Base-by-base conservation (phyloP, 2,329 filamentous ascomycete species). In the Verticillium longisporum region DNA sequence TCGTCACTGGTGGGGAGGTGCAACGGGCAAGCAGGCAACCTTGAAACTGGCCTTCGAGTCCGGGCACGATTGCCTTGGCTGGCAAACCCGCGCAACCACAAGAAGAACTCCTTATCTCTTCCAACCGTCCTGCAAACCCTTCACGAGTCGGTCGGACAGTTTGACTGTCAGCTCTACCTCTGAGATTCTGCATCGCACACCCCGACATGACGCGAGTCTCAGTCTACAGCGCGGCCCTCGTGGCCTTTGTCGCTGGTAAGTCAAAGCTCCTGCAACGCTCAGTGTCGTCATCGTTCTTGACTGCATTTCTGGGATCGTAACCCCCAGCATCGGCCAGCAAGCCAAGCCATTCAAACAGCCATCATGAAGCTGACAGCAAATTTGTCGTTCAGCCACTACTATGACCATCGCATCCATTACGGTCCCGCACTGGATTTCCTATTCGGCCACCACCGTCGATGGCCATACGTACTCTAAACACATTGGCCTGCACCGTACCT, bases 401-500 rank as follows among this genome's bases (percentile, higher is more conserved):
- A 85, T 92, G 81, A 90, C 89, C 31, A 78, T 93, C 59, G 80
- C 84, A 50, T 84, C 89, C 60, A 89, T 91, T 66, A 76, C 85
- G 63, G 80, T 88, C 56, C 88, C 90, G 15, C 79, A 85, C 73
- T 95, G 91, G 90, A 78, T 92, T 58, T 81, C 82, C 60, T 92
- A 85, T 72, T 76, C 81, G 54, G 83, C 85, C 53, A 79, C 78
- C 7, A 78, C 79, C 18, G 74, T 79, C 58, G 70, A 75, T 38
- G 78, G 79, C 69, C 74, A 76, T 62, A 77, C 72, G 38, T 78
- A 81, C 65, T 77, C 78, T 65, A 83, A 86, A 67, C 84, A 83
- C 64, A 86, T 92, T 71, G 94, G 94, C 62, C 85, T 99, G 55
- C 90, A 97, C 75, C 84, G 83, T 67, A 87, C 86, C 72, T 99